Percentiles rank a stretch among this genome's conserved stretches.
phyloP scores from a whole-genome alignment of 2,329 filamentous ascomycete species.

The Tolypocladium tundrense region DNA sequence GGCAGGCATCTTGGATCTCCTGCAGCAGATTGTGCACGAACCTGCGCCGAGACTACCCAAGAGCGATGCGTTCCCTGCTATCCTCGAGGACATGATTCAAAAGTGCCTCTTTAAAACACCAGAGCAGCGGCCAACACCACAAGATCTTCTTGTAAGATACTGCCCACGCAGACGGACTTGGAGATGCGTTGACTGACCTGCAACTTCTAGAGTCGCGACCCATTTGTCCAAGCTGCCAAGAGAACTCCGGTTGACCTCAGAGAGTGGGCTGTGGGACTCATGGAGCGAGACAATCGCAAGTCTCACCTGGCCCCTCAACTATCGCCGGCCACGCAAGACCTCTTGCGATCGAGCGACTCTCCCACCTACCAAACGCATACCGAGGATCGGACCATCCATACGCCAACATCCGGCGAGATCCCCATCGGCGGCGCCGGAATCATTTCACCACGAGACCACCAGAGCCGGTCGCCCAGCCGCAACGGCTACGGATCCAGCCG shows the following conservation, averaged over 20 bases:
- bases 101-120: constrained; percentile 90
- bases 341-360: constrained; percentile 56
- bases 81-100: constrained; percentile 93
- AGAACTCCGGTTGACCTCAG: constrained; percentile 88
- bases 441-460: constrained; percentile 42
- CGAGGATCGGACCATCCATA: constrained; percentile 38
- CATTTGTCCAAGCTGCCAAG: constrained; percentile 93
- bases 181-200: constrained; percentile 3
- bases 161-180: neutral
- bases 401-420: constrained; percentile 64
- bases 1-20: constrained; percentile 86
- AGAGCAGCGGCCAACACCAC: constrained; percentile 79
- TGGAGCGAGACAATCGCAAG: constrained; percentile 92
- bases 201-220: constrained; percentile 63
- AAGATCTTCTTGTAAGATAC: constrained; percentile 69
- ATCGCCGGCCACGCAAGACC: constrained; percentile 67
- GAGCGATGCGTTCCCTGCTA: constrained; percentile 92
- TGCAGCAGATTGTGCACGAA: constrained; percentile 97
- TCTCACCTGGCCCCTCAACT: constrained; percentile 78
- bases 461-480: constrained; percentile 42
- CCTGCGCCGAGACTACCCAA: constrained; percentile 87
- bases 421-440: constrained; percentile 50
- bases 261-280: constrained; percentile 87
- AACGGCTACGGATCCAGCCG: constrained; percentile 36
- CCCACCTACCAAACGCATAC: constrained; percentile 33